phyloP scores from a whole-genome alignment of 2,329 filamentous ascomycete species.

The Diaporthe citriasiana region DNA sequence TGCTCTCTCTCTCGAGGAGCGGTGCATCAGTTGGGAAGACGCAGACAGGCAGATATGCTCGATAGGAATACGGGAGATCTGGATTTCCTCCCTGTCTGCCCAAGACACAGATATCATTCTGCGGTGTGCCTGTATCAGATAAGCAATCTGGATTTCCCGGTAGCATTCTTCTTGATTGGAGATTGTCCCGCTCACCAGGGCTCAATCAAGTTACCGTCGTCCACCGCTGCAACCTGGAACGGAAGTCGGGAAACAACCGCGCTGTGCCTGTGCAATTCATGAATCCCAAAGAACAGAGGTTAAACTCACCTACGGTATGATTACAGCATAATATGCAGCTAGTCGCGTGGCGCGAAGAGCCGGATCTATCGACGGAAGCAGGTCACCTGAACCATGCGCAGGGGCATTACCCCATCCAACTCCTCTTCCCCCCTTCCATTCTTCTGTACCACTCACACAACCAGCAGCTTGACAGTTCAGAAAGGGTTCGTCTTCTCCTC shows the following conservation, averaged over 20 bases:
- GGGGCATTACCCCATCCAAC: neutral
- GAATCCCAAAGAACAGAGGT: too few species aligned
- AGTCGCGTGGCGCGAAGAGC: conserved; percentile 20
- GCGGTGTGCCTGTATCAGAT: conserved; percentile 4
- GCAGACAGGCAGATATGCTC: neutral
- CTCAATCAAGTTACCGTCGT: neutral
- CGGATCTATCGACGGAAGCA: conserved; percentile 6
- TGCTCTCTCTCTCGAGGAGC: neutral
- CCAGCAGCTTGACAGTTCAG: conserved; percentile 14
- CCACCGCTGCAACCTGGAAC: conserved; percentile 4
- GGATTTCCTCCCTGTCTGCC: neutral
- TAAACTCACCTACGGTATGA: neutral
- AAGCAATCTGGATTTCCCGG: neutral
- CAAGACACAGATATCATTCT: conserved; percentile 1
- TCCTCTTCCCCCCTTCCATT: neutral
- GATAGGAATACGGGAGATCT: neutral
- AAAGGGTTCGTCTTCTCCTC: neutral
- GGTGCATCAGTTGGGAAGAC: neutral
- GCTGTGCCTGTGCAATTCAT: neutral
- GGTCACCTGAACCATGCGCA: conserved; percentile 21
- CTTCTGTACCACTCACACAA: too few species aligned
- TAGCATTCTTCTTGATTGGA: neutral
- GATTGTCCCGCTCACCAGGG: neutral
- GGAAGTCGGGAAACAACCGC: conserved; percentile 3
- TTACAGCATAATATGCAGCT: conserved; percentile 1